Evolutionary conservation across 2,329 filamentous ascomycete genomes (phyloP), one percentile per base, ranked within the genome.

Genomic region (Mariannaea sp.): DNA sequence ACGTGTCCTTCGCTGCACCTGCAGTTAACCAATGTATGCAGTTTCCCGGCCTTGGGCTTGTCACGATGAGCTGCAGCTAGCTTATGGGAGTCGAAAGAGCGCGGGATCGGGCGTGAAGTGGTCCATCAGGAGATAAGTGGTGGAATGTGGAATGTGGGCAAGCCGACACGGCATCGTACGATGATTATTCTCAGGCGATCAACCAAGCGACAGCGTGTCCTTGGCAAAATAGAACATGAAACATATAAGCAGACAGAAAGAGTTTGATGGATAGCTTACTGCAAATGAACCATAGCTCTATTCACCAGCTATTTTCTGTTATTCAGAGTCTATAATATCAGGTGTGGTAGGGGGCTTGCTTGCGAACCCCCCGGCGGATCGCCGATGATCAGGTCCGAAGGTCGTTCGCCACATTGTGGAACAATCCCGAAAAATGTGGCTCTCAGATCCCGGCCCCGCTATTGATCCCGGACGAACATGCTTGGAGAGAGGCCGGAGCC

Each of bases 121-220:
- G 51, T 20, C 46, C 45, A 57, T 57, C 55, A 57, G 42, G 50
- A 30, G 55, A 57, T 57, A 47, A 22, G 4, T 46, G 12, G n/a
- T n/a, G n/a, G n/a, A n/a, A n/a, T n/a, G 22, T 8, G 26, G 22
- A 53, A 48, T 53, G 53, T 56, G 54, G 50, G 44, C 33, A 17
- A 53, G 44, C 42, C 33, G 45, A 38, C 20, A 40, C 10, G 33
- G 29, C 49, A 57, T 57, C 55, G 47, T 57, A 57, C 55, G 55
- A 57, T 55, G 45, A 41, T n/a, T 39, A 38, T 30, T 41, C 43
- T 35, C 38, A 26, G 43, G 9, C 36, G 26, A 53, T 33, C 32
- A 16, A 22, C 24, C 29, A 42, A 29, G 5, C 42, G 52, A 51
- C 46, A 47, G 47, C 12, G 52, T 55, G 52, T 55, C 41, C 52